These are phyloP conservation scores for Heteromeles arbutifolia DNA, from an alignment of 306 rosid genomes.

Conservation along the genomic window DNA sequence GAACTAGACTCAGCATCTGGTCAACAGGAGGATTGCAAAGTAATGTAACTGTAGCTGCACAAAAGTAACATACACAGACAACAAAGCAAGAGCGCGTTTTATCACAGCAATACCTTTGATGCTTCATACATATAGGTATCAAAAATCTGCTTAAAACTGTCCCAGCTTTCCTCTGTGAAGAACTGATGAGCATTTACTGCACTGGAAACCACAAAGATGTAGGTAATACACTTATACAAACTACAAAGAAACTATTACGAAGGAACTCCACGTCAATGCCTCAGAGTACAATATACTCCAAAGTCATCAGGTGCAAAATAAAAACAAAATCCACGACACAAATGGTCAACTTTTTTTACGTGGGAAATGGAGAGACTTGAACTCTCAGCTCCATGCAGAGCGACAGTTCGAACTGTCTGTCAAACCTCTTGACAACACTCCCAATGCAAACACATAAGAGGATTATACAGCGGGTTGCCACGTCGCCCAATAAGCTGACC, in stretches of 20 bases:
- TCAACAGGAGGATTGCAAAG: not conserved
- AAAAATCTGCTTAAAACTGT: constrained; percentile 77
- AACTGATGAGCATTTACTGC: constrained; percentile 96
- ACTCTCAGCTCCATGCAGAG: constrained; percentile 98
- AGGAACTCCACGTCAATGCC: constrained; percentile 1
- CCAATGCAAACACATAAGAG: constrained; percentile 45
- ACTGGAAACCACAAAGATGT: constrained; percentile 52
- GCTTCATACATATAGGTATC: constrained; percentile 88
- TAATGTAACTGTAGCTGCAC: not conserved
- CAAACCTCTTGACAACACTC: constrained; percentile 99
- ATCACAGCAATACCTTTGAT: constrained; percentile 56
- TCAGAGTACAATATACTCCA: not conserved
- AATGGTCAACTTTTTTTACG: constrained; percentile 26
- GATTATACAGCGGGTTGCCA: constrained; percentile 95
- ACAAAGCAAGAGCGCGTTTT: not conserved
- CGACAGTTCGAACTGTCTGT: constrained; percentile 96
- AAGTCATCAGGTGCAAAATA: not conserved
- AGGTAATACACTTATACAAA: constrained; percentile 25
- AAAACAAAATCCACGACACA: constrained; percentile 18
- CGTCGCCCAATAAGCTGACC: constrained; percentile 94
- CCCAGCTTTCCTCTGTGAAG: constrained; percentile 96
- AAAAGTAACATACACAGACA: not conserved
- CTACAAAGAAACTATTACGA: constrained; percentile 17
- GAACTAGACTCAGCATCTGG: not conserved
- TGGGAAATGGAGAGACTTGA: constrained; percentile 99